Evolutionary conservation across 495 filamentous ascomycete species (phyloP), one percentile per base, ranked within the genome.

Genomic region (Penicillium longicatenatum): DNA sequence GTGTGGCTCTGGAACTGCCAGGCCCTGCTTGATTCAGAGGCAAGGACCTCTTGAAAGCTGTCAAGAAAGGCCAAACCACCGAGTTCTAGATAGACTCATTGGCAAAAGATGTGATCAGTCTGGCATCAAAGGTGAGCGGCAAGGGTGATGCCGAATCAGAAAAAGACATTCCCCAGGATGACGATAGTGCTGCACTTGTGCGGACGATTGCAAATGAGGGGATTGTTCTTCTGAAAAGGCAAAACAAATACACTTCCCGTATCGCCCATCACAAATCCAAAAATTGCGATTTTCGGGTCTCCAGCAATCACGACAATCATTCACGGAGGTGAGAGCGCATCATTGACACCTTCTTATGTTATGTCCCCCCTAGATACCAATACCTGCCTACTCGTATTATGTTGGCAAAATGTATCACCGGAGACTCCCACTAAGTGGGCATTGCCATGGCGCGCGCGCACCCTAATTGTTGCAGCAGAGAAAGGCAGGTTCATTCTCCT

Each of bases 151-250:
- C 10, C 21, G 10, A 8, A 7, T 6, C 42, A 16, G 45, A 39
- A 16, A 35, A 50, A 29, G 33, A 30, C 16, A 24, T 35, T 19
- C 14, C 46, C n/a, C 12, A 11, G 17, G 31, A 48, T 19, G 30
- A 56, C 12, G 14, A 20, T n/a, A 33, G 30, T 7, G 44, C 26
- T 6, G 22, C 43, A 29, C 21, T 56, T 16, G 20, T 48, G 7
- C 44, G 43, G 16, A 12, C 17, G n/a, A 19, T 33, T 17, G 54
- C 43, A 26, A 24, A 43, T 21, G 45, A 48, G 20, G 54, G 54
- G 10, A 57, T 57, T 7, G 46, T 57, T n/a, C 33, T 57, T 30
- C 46, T 57, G 4, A 57, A 57, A 49, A 57, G n/a, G 50, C 17
- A 24, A 57, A 10, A 30, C 22, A 16, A 50, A 50, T 8, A 9